Evolutionary conservation across 768 basidiomycete genomes (phyloP), one percentile per base, ranked within the genome.

Genomic region (Tricholoma bakamatsutake): DNA sequence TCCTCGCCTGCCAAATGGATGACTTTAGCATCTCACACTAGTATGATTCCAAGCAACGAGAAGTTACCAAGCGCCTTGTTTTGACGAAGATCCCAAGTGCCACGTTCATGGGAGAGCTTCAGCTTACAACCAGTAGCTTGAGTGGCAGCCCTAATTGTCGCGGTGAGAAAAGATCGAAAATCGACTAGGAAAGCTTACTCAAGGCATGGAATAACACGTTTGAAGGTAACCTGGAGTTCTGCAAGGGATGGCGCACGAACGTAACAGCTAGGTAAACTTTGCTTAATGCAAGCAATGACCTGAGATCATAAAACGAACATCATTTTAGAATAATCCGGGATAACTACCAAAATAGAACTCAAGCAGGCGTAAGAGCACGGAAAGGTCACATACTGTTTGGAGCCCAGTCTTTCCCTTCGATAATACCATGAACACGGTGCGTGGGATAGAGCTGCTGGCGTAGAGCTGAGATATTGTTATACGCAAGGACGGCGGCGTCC

Each of bases 401-500:
- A 4, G 80, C 84, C 87, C 88, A 89, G 61, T 88, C 83, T 56
- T 77, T 79, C 1, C 90, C 90, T 60, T 80, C 77, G 62, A 93
- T 83, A 46, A 92, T 80, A 0, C 90, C 90, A 62, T 95, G 91
- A 3, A 91, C 80, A 37, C 91, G 84, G 59, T 87, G 82, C 0
- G 84, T 83, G 0, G 93, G 89, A 52, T 79, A 77, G 13, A 91
- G 76, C 62, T 94, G 93, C 67, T 95, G 93, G 13, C 93, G 82
- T 24, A 94, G 76, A 6, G 84, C 82, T 0, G 88, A 84, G 27
- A 94, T 83, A 52, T 84, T 88, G 49, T 80, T 87, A 65, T 94
- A 93, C 3, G 88, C 87, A 3, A 91, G 76, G 4, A 93, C 87
- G n/a, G 90, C 90, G 0, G 93, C 93, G 64, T 95, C 92, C 11